These are phyloP conservation scores for Crithidia acanthocephali DNA, from an alignment of 208 protist species.

Conservation along the genomic window DNA sequence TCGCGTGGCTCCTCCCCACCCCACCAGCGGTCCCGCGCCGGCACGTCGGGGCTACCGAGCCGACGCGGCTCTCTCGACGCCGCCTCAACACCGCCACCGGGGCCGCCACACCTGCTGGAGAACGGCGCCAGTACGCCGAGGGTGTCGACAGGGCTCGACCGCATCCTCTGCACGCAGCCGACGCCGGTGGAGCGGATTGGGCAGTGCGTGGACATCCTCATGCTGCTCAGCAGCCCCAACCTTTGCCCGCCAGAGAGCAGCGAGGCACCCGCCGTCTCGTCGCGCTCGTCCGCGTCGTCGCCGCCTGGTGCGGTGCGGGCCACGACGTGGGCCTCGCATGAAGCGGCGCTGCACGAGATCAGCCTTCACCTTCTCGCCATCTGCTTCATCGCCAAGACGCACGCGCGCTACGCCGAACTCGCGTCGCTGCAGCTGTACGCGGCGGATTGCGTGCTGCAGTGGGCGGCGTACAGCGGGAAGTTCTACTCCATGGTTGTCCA, in stretches of 20 bases:
- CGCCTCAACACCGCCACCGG: too few species aligned
- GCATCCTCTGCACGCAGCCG: constrained; percentile 21
- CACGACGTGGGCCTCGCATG: constrained; percentile 68
- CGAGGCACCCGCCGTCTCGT: constrained; percentile 21
- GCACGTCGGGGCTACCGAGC: not conserved
- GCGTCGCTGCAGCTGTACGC: constrained; percentile 56
- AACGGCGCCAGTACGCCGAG: not conserved
- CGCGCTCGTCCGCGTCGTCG: constrained; percentile 37
- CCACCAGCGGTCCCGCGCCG: constrained; percentile 19
- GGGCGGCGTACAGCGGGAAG: constrained; percentile 61
- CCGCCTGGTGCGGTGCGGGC: constrained; percentile 48
- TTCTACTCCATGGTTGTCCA: constrained; percentile 76
- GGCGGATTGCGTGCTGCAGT: constrained; percentile 72
- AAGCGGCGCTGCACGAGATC: constrained; percentile 52
- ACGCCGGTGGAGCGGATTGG: constrained; percentile 55
- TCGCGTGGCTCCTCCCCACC: constrained; percentile 5
- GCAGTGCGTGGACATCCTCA: constrained; percentile 77
- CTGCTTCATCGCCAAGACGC: constrained; percentile 30
- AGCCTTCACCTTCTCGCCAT: constrained; percentile 54
- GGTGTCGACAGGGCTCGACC: constrained; percentile 15
- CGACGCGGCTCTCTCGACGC: constrained; percentile 1
- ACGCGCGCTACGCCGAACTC: constrained; percentile 34
- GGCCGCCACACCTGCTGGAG: too few species aligned
- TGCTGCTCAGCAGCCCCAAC: constrained; percentile 73
- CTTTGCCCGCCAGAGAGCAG: constrained; percentile 45